A percentile compares a stretch with the other conserved stretches of the same genome.
Conservation (phyloP, 768 basidiomycete genomes). For the Neoboletus subvelutipes region DNA sequence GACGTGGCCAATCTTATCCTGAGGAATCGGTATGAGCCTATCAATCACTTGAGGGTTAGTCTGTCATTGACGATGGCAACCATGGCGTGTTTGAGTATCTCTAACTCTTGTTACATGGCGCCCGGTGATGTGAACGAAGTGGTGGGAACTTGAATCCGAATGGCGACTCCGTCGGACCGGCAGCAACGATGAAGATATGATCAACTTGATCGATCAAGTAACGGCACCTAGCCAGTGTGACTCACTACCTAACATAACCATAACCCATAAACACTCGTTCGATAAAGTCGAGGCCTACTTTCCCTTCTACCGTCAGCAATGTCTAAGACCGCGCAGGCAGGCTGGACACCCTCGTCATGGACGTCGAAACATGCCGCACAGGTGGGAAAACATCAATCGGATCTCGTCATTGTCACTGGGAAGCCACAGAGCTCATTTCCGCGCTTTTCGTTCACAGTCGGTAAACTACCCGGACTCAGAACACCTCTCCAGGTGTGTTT, state of each 20-base stretch:
- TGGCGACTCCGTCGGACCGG: not conserved
- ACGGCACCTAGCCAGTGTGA: not conserved
- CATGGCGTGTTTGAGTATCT: not conserved
- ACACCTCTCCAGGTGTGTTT: conserved; percentile 54
- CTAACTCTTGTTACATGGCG: not conserved
- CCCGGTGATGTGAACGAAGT: not conserved
- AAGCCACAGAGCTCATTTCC: not conserved
- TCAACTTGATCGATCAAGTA: not conserved
- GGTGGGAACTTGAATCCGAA: not conserved
- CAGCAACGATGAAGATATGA: not conserved
- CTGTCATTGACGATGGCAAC: not conserved
- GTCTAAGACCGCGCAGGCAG: conserved; percentile 6
- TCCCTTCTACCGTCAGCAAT: conserved; percentile 2
- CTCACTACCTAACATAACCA: no score
- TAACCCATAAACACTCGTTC: not conserved
- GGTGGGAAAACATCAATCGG: conserved; percentile 37
- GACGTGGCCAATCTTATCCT: not conserved
- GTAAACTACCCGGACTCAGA: conserved; percentile 69
- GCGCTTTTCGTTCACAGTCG: conserved; percentile 40
- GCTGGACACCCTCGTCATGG: conserved; percentile 83
- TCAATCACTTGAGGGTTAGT: not conserved
- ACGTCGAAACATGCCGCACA: conserved; percentile 73
- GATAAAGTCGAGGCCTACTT: not conserved
- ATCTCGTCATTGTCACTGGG: not conserved
- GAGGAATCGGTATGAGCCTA: not conserved